Percentiles rank a stretch among this genome's conserved stretches.
Evolutionary conservation across 2,329 filamentous ascomycete species (phyloP).

Genomic region (Trichoderma cornu-damae): DNA sequence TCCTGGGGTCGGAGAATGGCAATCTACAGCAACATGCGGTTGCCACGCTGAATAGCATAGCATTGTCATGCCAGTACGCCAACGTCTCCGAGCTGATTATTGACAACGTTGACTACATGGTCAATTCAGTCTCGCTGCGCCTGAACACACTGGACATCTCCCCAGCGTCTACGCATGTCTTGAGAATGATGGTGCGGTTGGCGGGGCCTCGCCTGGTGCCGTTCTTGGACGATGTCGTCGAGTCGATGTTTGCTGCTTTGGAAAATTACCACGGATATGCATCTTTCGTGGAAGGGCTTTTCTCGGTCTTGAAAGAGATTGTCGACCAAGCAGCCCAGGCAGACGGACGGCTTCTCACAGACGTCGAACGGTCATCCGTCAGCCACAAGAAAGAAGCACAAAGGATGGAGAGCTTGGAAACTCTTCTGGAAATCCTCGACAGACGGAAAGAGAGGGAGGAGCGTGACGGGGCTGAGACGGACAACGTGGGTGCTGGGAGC

Average conservation of each 20-base stretch:
- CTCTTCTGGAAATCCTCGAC: slow-evolving; percentile 55
- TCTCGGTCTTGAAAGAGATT: slow-evolving; percentile 74
- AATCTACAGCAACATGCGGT: slow-evolving; percentile 76
- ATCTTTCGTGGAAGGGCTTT: slow-evolving; percentile 76
- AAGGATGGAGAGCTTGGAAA: slow-evolving; percentile 36
- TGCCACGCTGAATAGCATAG: slow-evolving; percentile 74
- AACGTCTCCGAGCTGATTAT: slow-evolving; percentile 75
- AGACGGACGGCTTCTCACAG: slow-evolving; percentile 44
- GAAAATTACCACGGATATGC: slow-evolving; percentile 95
- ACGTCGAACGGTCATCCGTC: slow-evolving; percentile 31
- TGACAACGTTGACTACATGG: slow-evolving; percentile 91
- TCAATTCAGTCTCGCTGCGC: slow-evolving; percentile 84
- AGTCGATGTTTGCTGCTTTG: slow-evolving; percentile 86
- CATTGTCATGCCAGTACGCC: slow-evolving; percentile 66
- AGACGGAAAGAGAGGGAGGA: slow-evolving; percentile 42
- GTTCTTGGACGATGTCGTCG: slow-evolving; percentile 86
- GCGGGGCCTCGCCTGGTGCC: slow-evolving; percentile 77
- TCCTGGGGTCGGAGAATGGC: slow-evolving; percentile 66
- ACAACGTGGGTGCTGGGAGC: slow-evolving; percentile 27
- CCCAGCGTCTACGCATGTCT: slow-evolving; percentile 81
- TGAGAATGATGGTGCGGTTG: slow-evolving; percentile 90
- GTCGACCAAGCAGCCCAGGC: slow-evolving; percentile 73
- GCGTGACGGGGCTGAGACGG: slow-evolving; percentile 35
- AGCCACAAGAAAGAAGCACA: slow-evolving; percentile 41
- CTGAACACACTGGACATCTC: slow-evolving; percentile 90